phyloP scores from a whole-genome alignment of 2,329 filamentous ascomycete species.

The Fusarium acutatum region DNA sequence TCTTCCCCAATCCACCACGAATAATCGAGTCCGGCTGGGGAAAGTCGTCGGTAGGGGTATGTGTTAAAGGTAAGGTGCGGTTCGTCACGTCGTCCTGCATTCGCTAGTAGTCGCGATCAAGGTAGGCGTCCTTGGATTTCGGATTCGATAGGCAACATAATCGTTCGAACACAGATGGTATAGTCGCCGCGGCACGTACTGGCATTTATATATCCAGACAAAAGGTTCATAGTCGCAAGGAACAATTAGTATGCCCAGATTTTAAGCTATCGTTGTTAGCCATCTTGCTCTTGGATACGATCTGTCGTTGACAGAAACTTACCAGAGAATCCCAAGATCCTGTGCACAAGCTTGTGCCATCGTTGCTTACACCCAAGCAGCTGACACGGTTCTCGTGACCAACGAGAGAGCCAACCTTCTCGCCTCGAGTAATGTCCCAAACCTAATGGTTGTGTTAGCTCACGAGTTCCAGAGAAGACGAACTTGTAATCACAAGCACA shows the following conservation, averaged over 20 bases:
- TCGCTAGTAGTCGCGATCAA: conserved; percentile 48
- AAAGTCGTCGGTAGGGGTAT: conserved; percentile 43
- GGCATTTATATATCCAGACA: conserved; percentile 43
- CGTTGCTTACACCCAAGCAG: conserved; percentile 98
- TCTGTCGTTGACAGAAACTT: conserved; percentile 53
- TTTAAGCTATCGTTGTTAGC: conserved; percentile 70
- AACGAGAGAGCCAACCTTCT: conserved; percentile 95
- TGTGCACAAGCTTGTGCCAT: conserved; percentile 98
- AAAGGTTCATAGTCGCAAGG: conserved; percentile 38
- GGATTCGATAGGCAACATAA: conserved; percentile 43
- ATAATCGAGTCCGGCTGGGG: conserved; percentile 35
- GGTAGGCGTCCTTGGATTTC: conserved; percentile 43
- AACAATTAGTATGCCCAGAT: conserved; percentile 79
- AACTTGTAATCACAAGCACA: not conserved
- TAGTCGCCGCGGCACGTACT: conserved; percentile 40
- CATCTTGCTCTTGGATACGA: not conserved
- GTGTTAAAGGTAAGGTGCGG: conserved; percentile 44
- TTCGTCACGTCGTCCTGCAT: conserved; percentile 54
- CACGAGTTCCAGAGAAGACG: not conserved
- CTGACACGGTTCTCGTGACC: conserved; percentile 99
- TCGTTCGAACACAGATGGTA: conserved; percentile 45
- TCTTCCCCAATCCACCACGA: conserved; percentile 37
- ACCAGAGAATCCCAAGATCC: conserved; percentile 99
- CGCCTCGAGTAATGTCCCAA: conserved; percentile 95
- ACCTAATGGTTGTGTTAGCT: conserved; percentile 66